Conservation (phyloP, 495 filamentous ascomycete species). For the Podospora pseudocomata region DNA sequence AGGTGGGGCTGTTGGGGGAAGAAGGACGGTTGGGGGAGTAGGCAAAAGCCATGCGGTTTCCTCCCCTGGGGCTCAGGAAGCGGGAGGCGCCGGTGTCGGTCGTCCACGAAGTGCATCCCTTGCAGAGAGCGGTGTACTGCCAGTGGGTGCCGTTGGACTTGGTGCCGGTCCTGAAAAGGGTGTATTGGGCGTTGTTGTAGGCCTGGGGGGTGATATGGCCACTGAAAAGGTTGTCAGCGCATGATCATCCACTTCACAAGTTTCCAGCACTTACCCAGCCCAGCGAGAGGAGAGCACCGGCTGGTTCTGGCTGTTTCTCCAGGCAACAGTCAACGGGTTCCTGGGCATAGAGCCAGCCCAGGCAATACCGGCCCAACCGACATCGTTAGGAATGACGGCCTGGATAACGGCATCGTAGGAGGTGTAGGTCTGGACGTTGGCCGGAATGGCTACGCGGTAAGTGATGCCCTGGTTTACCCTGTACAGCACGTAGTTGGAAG, state of each 20-base stretch:
- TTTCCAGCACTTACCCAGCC: slow-evolving; percentile 33
- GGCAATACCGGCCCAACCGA: slow-evolving; percentile 44
- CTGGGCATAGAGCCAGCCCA: slow-evolving; percentile 43
- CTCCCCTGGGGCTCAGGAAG: slow-evolving; percentile 34
- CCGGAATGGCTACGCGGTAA: slow-evolving; percentile 42
- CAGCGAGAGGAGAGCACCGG: slow-evolving; percentile 33
- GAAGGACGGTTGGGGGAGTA: slow-evolving; percentile 34
- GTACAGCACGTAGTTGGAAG: slow-evolving; percentile 39
- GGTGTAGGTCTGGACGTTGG: slow-evolving; percentile 22
- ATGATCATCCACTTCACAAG: background rate
- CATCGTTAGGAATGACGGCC: slow-evolving; percentile 38
- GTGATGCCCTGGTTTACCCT: slow-evolving; percentile 35
- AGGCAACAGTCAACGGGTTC: slow-evolving; percentile 40
- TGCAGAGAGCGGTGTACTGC: slow-evolving; percentile 44
- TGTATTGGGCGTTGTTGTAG: slow-evolving; percentile 31
- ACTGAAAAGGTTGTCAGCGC: slow-evolving; percentile 19
- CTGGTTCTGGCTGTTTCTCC: slow-evolving; percentile 30
- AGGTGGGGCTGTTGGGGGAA: slow-evolving; percentile 32
- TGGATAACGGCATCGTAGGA: slow-evolving; percentile 44
- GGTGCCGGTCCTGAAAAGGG: slow-evolving; percentile 35
- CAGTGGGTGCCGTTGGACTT: slow-evolving; percentile 44
- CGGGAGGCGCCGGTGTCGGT: slow-evolving; percentile 25
- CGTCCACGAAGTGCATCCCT: slow-evolving; percentile 40
- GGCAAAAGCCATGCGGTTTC: slow-evolving; percentile 45
- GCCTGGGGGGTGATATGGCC: slow-evolving; percentile 30